Base-by-base conservation (phyloP, 2,329 filamentous ascomycete genomes). In the Cordyceps farinosa region DNA sequence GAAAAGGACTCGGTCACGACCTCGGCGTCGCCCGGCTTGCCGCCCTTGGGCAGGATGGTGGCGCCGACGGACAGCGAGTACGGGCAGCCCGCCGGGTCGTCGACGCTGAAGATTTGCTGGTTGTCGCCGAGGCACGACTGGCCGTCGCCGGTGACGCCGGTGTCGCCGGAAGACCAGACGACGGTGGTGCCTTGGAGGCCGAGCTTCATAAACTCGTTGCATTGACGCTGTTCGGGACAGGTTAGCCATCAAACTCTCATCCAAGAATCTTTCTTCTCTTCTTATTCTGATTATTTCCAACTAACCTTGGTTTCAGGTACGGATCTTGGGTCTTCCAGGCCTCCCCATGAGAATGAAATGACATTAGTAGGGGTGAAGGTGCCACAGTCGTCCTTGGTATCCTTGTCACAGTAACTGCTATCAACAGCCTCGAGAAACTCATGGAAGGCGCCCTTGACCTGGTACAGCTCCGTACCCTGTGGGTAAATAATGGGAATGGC, bases 401-500 rank as follows among this genome's bases (percentile, higher is more conserved):
- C 47, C 11, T 50, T 17, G 9, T 50, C 47, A 6, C 47, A 50
- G 47, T 50, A 50, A 10, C 47, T 50, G 47, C 47, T 32, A 10
- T 50, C 47, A 27, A 50, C 27, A 7, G 47, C 47, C 29, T 50
- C 47, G 47, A 50, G 47, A 50, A 50, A 32, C 10, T 50, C 11
- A 9, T 32, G 47, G 27, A 50, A 50, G 11, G 29, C 47, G 5
- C 7, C 11, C 13, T 5, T 4, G 47, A 50, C 47, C 32, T 50
- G 44, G 67, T 73, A 81, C 1, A 80, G 68, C 1, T 78, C 77
- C 0, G 78, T 72, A n/a, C 0, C 81, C 66, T 84, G 81, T 1
- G 82, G 82, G 70, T 78, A 83, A 67, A 84, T 79, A 61, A 84
- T 72, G 1, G 81, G 79, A 63, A 79, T 79, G 27, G 74, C 73